Conservation (phyloP, 2,329 filamentous ascomycete genomes). For the Arthrobotrys entomopaga region DNA sequence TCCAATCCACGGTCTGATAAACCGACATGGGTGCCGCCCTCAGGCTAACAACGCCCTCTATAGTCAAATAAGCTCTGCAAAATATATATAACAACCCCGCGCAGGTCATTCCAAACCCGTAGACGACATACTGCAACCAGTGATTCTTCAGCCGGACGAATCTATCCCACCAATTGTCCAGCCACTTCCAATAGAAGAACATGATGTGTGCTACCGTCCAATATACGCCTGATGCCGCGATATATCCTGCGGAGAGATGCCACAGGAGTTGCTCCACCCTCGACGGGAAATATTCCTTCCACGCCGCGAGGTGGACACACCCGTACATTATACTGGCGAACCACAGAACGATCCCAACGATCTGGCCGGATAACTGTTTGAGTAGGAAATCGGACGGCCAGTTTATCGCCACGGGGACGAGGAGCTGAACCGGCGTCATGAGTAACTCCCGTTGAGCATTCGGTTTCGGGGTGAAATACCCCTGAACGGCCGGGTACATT, state of each 20-base stretch:
- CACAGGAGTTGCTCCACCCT: constrained; percentile 58
- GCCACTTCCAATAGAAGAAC: constrained; percentile 2
- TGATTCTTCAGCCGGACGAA: constrained; percentile 18
- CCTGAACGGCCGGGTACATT: constrained; percentile 10
- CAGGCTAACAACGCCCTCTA: constrained; percentile 50
- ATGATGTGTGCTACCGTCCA: constrained; percentile 16
- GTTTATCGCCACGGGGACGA: constrained; percentile 11
- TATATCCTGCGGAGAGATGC: constrained; percentile 20
- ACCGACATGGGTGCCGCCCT: constrained; percentile 34
- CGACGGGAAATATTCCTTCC: constrained; percentile 59
- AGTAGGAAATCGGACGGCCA: constrained; percentile 26
- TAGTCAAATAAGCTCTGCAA: constrained; percentile 30
- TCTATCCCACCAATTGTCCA: constrained; percentile 13
- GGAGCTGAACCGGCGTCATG: constrained; percentile 15
- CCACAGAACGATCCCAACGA: constrained; percentile 19
- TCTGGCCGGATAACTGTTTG: constrained; percentile 1
- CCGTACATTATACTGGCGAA: constrained; percentile 45
- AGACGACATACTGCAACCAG: constrained; percentile 20
- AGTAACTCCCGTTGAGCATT: neutral
- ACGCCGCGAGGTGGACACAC: constrained; percentile 57
- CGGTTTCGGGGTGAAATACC: constrained; percentile 17
- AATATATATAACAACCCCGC: constrained; percentile 28
- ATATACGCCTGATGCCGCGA: constrained; percentile 12
- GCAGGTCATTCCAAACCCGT: constrained; percentile 20
- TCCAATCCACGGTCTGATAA: constrained; percentile 47